Evolutionary conservation across 2,329 filamentous ascomycete genomes (phyloP), one percentile per base, ranked within the genome.

Genomic region (Xylariaceae sp.): DNA sequence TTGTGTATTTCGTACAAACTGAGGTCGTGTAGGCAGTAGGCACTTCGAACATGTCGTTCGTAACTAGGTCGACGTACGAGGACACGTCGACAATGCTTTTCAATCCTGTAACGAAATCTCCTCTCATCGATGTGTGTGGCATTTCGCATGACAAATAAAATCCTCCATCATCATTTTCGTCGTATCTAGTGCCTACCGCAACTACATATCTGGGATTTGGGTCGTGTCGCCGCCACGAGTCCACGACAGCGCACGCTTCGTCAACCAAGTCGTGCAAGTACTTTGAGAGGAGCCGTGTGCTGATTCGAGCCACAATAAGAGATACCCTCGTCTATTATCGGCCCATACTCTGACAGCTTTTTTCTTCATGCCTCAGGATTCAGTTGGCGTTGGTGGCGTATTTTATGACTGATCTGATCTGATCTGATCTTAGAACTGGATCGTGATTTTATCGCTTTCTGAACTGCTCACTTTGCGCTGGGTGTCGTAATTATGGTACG

Each of bases 241-340:
- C 35, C 35, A 37, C 35, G 8, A 11, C 35, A 37, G 35, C 35
- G 5, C 3, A 37, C 8, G 19, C 19, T 11, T 11, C 35, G 35
- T 37, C 35, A 37, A 37, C 35, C 12, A 11, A 11, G 8, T 37
- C 8, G 35, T 11, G 35, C 8, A 7, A 6, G 9, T 19, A 19
- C 19, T 19, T 2, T 19, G 19, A 19, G 19, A 19, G 19, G 19
- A 19, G 19, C 19, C 19, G 19, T 19, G 19, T 47, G 37, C 48
- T 58, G 55, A 60, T 60, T 60, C 58, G 58, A 58, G 58, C 58
- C 58, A 60, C 58, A 55, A 55, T 54, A 35, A 37, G 42, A 6
- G 27, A 19, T 19, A 19, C 19, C 8, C 26, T 7, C n/a, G 42
- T 43, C 19, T 29, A 35, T 47, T 44, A 8, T 19, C 6, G 37